Evolutionary conservation across 2,329 filamentous ascomycete species (phyloP), one percentile per base, ranked within the genome.

Genomic region (Conoideocrella luteorostrata): DNA sequence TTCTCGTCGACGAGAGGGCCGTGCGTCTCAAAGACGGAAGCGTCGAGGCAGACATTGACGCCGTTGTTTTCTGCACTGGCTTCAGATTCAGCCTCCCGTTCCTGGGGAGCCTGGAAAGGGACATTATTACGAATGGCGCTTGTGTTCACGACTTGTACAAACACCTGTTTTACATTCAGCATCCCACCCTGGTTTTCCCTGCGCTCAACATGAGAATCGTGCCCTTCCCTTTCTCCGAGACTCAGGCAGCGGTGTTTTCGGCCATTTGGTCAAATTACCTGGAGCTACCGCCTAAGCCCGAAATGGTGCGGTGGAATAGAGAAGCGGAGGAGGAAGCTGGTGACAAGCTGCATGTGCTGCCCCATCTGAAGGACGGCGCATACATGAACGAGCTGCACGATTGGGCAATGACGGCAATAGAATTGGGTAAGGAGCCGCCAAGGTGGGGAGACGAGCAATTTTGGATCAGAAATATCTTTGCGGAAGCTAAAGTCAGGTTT

Each of bases 31-130:
- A 72, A 32, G 74, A 88, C 54, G 84, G 84, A 2, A 70, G 70
- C 0, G 57, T 83, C 9, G 85, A 88, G 56, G 66, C 66, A 3
- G 68, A 81, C 26, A 64, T 97, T 44, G 90, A 96, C 56, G 76
- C 79, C 2, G 68, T 96, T 5, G 60, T 97, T 22, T 96, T 91
- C 63, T 90, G 87, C 60, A 96, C 91, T 0, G 91, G 91, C 0
- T 97, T 94, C 56, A 77, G 95, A 45, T 95, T 87, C 64, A 82
- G 83, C 5, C 86, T 85, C 46, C 88, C 89, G 0, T 96, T 95
- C 56, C 60, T 84, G 4, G 59, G 61, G 11, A 58, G 64, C 3
- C 51, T 77, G 4, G 55, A 66, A 12, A 63, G 60, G 9, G 69
- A 77, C 0, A 59, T 88, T 2, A 72, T 90, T 44, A 81, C 77